Percentiles rank a stretch among this genome's conserved stretches.
These are phyloP conservation scores for Capsicum chinense DNA, from an alignment of 257 asterid genomes.

Conservation along the genomic window DNA sequence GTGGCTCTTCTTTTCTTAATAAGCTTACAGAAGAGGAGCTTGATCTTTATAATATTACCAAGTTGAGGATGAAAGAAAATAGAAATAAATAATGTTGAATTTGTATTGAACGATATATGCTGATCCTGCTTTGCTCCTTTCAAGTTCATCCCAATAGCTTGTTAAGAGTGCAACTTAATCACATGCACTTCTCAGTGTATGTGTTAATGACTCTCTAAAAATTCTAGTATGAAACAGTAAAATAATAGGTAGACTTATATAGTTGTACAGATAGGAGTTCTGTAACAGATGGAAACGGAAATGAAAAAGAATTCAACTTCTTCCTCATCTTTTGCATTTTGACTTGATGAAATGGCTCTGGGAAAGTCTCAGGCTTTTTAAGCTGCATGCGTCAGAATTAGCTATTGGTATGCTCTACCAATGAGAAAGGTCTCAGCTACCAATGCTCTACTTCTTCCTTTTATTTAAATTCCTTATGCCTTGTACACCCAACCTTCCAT, in stretches of 20 bases:
- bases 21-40: conserved; percentile 5
- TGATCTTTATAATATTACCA: background rate
- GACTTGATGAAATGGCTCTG: too few species aligned
- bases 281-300: background rate
- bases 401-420: too few species aligned
- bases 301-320: background rate
- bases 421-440: too few species aligned
- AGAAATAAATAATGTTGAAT: background rate
- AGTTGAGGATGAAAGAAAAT: conserved; percentile 1
- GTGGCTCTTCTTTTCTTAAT: background rate
- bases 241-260: background rate
- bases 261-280: background rate
- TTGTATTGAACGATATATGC: background rate
- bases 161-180: too few species aligned
- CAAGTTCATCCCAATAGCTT: background rate
- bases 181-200: background rate
- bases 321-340: too few species aligned
- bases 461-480: background rate
- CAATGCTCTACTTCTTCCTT: background rate
- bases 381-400: too few species aligned
- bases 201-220: background rate
- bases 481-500: background rate
- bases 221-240: background rate
- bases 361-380: too few species aligned
- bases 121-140: background rate